A percentile compares a stretch with the other conserved stretches of the same genome.
phyloP scores from a whole-genome alignment of 2,329 filamentous ascomycete genomes.

The Scedosporium aurantiacum region DNA sequence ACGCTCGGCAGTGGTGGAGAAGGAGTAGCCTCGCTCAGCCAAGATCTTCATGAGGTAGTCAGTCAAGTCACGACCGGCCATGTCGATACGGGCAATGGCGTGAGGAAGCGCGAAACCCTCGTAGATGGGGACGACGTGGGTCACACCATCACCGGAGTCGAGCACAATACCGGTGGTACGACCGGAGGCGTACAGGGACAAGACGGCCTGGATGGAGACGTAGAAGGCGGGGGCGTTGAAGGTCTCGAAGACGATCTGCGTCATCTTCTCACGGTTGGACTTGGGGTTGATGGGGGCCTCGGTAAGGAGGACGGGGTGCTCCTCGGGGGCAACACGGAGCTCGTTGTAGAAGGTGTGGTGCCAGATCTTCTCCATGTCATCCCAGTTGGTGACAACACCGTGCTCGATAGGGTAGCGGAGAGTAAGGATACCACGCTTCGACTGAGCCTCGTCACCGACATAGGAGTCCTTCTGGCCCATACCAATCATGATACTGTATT shows the following conservation, averaged over 20 bases:
- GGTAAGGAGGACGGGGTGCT: conserved; percentile 98
- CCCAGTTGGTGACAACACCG: conserved; percentile 99
- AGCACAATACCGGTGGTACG: conserved; percentile 99
- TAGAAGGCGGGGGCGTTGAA: conserved; percentile 99
- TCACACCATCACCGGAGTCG: conserved; percentile 99
- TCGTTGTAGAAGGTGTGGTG: conserved; percentile 99
- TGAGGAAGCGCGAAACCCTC: conserved; percentile 99
- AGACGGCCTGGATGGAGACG: conserved; percentile 99
- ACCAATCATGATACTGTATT: conserved; percentile 95
- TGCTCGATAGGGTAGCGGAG: conserved; percentile 99
- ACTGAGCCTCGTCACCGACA: conserved; percentile 99
- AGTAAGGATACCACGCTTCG: conserved; percentile 99
- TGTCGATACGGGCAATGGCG: conserved; percentile 99
- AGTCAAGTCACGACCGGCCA: conserved; percentile 99
- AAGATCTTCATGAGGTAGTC: conserved; percentile 99
- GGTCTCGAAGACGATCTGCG: conserved; percentile 99
- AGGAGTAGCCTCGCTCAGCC: conserved; percentile 97
- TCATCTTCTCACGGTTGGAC: conserved; percentile 99
- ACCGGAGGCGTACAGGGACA: conserved; percentile 98
- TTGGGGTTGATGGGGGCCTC: conserved; percentile 99
- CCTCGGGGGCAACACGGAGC: conserved; percentile 98
- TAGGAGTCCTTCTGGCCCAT: conserved; percentile 99
- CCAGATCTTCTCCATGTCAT: conserved; percentile 99
- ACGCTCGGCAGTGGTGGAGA: conserved; percentile 99
- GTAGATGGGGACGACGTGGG: conserved; percentile 99